A percentile compares a stretch with the other conserved stretches of the same genome.
These are phyloP conservation scores for Thelonectria rubi DNA, from an alignment of 2,329 filamentous ascomycete species.

Conservation along the genomic window DNA sequence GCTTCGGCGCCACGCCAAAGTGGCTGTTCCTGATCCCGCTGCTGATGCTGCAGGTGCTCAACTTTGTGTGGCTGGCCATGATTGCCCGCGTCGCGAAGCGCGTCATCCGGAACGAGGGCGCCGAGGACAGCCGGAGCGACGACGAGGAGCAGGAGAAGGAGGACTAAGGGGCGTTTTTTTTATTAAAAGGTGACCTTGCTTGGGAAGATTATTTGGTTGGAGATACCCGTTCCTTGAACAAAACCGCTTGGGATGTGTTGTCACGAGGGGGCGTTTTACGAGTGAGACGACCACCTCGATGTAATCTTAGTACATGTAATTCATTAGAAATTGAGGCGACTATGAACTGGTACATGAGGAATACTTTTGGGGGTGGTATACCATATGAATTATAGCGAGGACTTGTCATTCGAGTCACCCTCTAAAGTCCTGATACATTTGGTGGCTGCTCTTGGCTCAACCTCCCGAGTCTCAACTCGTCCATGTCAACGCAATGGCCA, in stretches of 20 bases:
- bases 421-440: no score
- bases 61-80: slow-evolving; percentile 25
- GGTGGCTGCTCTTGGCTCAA: no score
- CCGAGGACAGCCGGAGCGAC: slow-evolving; percentile 25
- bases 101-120: slow-evolving; percentile 18
- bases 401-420: no score
- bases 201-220: background rate
- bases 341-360: background rate
- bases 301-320: background rate
- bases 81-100: slow-evolving; percentile 22
- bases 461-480: no score
- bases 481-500: no score
- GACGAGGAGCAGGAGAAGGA: slow-evolving; percentile 18
- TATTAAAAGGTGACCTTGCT: background rate
- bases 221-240: background rate
- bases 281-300: background rate
- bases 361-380: no score
- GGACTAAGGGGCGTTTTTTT: background rate
- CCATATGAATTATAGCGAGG: no score
- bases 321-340: background rate
- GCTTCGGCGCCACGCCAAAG: slow-evolving; percentile 15
- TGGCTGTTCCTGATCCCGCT: slow-evolving; percentile 23
- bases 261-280: background rate
- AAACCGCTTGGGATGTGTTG: background rate
- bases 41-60: slow-evolving; percentile 21